Conservation (phyloP, 2,329 filamentous ascomycete species). For the Trichoderma aggressivum region DNA sequence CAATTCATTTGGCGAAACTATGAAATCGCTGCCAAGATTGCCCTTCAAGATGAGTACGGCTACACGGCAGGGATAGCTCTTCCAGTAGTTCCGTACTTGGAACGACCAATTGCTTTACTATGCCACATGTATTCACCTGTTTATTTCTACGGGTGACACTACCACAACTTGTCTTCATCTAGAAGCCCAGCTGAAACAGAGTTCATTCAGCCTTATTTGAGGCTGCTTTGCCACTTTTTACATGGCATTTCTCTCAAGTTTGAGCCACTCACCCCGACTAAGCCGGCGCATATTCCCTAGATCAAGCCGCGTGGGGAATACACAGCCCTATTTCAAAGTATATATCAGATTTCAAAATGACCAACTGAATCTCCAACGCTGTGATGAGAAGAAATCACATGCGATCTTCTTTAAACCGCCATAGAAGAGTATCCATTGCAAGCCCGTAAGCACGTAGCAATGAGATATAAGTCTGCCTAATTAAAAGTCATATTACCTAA, state of each 20-base stretch:
- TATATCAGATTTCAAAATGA: neutral
- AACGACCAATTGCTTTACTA: neutral
- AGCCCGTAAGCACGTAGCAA: neutral
- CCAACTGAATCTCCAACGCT: neutral
- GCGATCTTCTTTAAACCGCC: neutral
- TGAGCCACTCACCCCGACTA: neutral
- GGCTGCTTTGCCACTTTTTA: neutral
- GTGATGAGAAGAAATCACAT: neutral
- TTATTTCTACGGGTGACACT: neutral
- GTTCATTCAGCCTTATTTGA: neutral
- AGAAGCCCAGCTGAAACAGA: neutral
- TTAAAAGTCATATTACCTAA: neutral
- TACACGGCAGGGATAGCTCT: neutral
- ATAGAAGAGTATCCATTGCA: neutral
- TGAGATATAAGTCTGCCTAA: neutral
- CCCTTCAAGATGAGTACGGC: neutral
- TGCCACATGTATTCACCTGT: neutral
- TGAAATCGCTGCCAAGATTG: neutral
- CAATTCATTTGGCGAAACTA: neutral
- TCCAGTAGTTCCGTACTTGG: neutral
- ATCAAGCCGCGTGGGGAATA: neutral
- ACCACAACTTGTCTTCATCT: neutral
- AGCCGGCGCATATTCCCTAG: neutral
- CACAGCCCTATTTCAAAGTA: neutral
- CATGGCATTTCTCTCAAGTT: neutral